phyloP scores from a whole-genome alignment of 169 alveolate species.

The Plasmodium vinckei region DNA sequence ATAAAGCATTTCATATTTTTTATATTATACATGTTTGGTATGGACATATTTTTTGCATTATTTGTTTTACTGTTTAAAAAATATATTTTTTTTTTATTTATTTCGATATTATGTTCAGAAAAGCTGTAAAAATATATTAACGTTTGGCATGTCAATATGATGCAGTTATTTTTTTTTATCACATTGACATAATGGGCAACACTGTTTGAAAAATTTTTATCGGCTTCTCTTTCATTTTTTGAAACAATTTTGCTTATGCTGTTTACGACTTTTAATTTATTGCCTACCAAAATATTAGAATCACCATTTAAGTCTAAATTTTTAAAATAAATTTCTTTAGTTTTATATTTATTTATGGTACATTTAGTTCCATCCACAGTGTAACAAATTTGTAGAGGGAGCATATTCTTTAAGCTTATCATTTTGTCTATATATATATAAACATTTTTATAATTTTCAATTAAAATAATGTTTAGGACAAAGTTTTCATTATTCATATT shows the following conservation, averaged over 20 bases:
- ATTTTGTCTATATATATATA: constrained; percentile 19
- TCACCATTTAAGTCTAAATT: constrained; percentile 3
- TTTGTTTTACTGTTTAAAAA: neutral
- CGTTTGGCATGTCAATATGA: constrained; percentile 54
- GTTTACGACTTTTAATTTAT: constrained; percentile 8
- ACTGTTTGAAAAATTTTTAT: neutral
- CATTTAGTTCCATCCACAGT: neutral
- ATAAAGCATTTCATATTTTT: constrained; percentile 1
- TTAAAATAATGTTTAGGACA: neutral
- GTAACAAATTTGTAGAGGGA: constrained; percentile 30
- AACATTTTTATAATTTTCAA: neutral
- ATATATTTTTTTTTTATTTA: constrained; percentile 15
- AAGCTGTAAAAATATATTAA: constrained; percentile 23
- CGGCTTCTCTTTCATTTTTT: neutral
- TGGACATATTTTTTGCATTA: neutral
- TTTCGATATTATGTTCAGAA: constrained; percentile 9
- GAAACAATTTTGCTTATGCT: too few relatives aligned
- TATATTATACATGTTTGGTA: neutral
- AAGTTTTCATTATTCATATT: neutral
- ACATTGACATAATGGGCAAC: neutral
- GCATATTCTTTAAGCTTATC: neutral
- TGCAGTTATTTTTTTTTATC: constrained; percentile 6
- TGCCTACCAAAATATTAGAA: constrained; percentile 3
- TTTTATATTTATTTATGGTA: neutral
- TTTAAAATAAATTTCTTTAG: constrained; percentile 5